phyloP scores from a whole-genome alignment of 1,284 basidiomycete species.

The Cryptococcus sp. region DNA sequence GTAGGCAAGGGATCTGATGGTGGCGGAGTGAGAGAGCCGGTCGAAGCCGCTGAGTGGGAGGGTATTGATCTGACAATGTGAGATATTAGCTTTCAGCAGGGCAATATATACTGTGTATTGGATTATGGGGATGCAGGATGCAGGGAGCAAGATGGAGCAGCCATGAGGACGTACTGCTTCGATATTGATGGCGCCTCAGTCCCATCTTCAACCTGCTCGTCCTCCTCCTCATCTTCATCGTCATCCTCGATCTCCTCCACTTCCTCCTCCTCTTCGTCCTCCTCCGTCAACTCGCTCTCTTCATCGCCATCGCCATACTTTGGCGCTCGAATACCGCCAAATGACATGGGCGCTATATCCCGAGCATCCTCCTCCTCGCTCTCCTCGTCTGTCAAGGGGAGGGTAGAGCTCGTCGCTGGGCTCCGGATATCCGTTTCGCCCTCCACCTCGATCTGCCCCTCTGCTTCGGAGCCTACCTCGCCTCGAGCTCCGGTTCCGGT shows the following conservation, averaged over 20 bases:
- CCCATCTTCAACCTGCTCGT: background rate
- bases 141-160: background rate
- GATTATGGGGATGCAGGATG: background rate
- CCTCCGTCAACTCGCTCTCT: background rate
- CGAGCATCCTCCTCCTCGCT: conserved; percentile 17
- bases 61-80: background rate
- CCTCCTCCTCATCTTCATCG: conserved; percentile 5
- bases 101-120: background rate
- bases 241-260: conserved; percentile 4
- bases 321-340: background rate
- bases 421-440: conserved; percentile 7
- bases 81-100: background rate
- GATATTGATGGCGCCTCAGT: background rate
- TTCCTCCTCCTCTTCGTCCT: background rate
- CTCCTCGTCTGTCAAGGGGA: conserved; percentile 22
- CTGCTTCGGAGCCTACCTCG: too few species aligned
- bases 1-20: conserved; percentile 16
- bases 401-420: conserved; percentile 21
- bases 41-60: conserved; percentile 13
- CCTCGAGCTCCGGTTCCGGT: too few species aligned
- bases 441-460: background rate
- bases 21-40: conserved; percentile 20
- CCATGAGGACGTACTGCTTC: conserved; percentile 2
- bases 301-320: background rate
- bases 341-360: background rate